Base-by-base conservation (phyloP, 1,284 basidiomycete species). In the Tremellales sp. region DNA sequence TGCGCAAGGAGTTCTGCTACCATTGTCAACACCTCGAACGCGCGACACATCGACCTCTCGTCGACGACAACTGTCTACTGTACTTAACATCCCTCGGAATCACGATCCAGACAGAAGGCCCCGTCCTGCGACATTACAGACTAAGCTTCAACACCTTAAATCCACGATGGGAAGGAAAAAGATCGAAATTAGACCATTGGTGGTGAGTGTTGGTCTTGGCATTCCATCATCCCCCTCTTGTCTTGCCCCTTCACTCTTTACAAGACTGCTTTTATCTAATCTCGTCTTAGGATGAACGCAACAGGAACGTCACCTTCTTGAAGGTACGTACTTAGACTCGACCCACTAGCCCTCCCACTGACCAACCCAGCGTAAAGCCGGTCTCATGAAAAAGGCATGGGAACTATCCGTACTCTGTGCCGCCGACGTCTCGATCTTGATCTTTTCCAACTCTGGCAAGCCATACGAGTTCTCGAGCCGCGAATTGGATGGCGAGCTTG, bases 331-430 rank as follows among this genome's bases (percentile, higher is more conserved):
- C 1, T 29, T 43, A 24, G 2, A 24, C 7, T 22, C 29, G 8
- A 13, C 19, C 22, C 41, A 7, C 39, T 5, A 25, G 25, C 21
- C 5, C 8, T 49, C 40, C 19, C 35, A 6, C 25, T 31, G 25
- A 15, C 25, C 15, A 13, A 22, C 6, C 11, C 52, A 73, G 67
- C 64, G 73, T 29, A 75, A 75, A 58, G 72, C 72, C 8, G 73
- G 73, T 25, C 48, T 75, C 43, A 72, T 75, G 70, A 75, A 75
- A 56, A 75, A 75, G 53, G 73, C 73, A 15, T 75, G 72, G 69
- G 73, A 75, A 54, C 56, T 75, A 36, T 66, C 63, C 6, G 73
- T 75, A 2, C 62, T 75, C 8, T 74, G 72, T 50, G 68, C 61
- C 10, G 73, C 71, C 13, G 69, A 71, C 46, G 71, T 75, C 13